A percentile compares a stretch with the other conserved stretches of the same genome.
Evolutionary conservation across 352 stramenopile species (phyloP).

Genomic region (Phytophthora pistaciae): DNA sequence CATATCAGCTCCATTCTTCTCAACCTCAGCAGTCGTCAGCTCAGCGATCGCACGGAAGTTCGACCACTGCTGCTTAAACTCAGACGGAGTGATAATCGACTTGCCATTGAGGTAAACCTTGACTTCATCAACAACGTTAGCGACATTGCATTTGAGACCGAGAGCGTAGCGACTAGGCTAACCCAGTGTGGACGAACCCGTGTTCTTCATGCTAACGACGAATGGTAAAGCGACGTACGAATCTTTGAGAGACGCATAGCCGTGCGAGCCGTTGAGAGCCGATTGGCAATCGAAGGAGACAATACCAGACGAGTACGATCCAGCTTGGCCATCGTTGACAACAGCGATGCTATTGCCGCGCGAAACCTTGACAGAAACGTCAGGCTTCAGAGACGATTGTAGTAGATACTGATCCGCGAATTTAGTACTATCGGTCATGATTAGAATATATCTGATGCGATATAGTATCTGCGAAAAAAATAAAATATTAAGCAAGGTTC

Average conservation of each 20-base stretch:
- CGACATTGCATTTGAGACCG: neutral
- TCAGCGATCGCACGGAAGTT: neutral
- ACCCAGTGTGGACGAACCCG: too few relatives aligned
- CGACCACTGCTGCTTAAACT: neutral
- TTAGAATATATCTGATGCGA: neutral
- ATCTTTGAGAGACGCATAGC: neutral
- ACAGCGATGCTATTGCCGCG: neutral
- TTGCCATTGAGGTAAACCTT: slow-evolving; percentile 5
- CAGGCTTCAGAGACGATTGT: neutral
- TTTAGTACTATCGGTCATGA: neutral
- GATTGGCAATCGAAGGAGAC: neutral
- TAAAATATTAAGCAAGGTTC: neutral
- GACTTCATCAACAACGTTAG: neutral
- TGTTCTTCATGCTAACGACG: neutral
- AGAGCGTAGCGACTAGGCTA: neutral
- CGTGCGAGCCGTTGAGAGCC: neutral
- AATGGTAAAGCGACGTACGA: neutral
- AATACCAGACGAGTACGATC: neutral
- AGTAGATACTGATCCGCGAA: neutral
- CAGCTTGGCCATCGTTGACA: neutral
- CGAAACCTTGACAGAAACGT: neutral
- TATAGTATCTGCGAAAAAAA: neutral
- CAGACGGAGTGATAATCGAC: neutral
- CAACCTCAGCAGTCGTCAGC: neutral
- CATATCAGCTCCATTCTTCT: slow-evolving; percentile 2